Conservation (phyloP, 1,284 basidiomycete genomes). For the Thecaphora thlaspeos region DNA sequence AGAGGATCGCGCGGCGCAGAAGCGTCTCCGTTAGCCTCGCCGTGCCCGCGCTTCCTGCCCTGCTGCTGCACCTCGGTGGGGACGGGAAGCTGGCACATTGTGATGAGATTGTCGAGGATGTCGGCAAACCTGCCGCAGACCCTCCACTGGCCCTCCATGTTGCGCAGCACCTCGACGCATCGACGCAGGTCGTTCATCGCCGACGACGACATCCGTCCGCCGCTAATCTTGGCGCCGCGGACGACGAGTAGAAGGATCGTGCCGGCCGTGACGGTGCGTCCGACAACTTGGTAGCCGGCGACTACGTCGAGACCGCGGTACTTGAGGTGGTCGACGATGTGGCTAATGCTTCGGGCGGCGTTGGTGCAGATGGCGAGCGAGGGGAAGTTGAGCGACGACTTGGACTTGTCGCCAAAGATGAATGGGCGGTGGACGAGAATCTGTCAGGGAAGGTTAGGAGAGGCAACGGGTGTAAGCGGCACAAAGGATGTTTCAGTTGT, state of each 20-base stretch:
- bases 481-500: too few species aligned
- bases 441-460: constrained; percentile 1
- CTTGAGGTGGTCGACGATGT: constrained; percentile 32
- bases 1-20: constrained; percentile 1
- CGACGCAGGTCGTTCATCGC: constrained; percentile 39
- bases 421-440: constrained; percentile 51
- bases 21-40: constrained; percentile 6
- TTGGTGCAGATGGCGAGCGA: constrained; percentile 53
- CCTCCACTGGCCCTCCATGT: constrained; percentile 37
- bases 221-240: constrained; percentile 41
- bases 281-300: constrained; percentile 13
- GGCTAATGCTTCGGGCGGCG: constrained; percentile 43
- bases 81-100: constrained; percentile 23
- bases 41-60: constrained; percentile 23
- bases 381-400: constrained; percentile 46
- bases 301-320: constrained; percentile 22
- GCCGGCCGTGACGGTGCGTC: constrained; percentile 27
- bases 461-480: too few species aligned
- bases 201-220: constrained; percentile 32
- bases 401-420: constrained; percentile 39
- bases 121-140: constrained; percentile 35
- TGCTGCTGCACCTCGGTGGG: constrained; percentile 14
- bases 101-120: constrained; percentile 32
- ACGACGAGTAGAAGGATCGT: constrained; percentile 41
- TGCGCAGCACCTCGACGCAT: constrained; percentile 34